These are phyloP conservation scores for Pythium insidiosum DNA, from an alignment of 352 stramenopile species.

Conservation along the genomic window DNA sequence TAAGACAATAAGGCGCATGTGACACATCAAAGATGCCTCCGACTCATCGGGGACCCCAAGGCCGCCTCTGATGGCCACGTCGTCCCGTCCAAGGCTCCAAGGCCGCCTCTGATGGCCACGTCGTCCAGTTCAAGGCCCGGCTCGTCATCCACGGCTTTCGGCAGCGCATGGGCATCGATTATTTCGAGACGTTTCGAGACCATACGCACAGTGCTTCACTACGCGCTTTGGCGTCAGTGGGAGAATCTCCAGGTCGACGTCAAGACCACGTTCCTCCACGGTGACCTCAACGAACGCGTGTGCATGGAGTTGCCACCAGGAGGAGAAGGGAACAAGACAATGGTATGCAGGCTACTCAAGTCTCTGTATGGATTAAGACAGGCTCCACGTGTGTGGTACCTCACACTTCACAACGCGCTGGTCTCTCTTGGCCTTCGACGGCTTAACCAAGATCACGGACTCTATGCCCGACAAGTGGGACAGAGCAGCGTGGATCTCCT, in stretches of 20 bases:
- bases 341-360: constrained; percentile 2
- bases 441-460: neutral
- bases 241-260: constrained; percentile 14
- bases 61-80: constrained; percentile 11
- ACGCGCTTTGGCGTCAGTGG: neutral
- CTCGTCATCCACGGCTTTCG: constrained; percentile 18
- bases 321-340: neutral
- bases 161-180: constrained; percentile 18
- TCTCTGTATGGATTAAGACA: constrained; percentile 5
- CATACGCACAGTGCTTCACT: neutral
- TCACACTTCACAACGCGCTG: neutral
- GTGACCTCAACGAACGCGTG: constrained; percentile 13
- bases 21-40: no score
- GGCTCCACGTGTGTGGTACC: neutral
- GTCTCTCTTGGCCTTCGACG: neutral
- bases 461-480: neutral
- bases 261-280: constrained; percentile 14
- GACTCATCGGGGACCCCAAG: no score
- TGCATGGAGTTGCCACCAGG: constrained; percentile 9
- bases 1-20: no score
- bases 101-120: constrained; percentile 9
- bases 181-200: constrained; percentile 10
- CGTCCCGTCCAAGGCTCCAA: no score
- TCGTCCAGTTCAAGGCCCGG: constrained; percentile 15
- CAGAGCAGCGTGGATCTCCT: neutral